Evolutionary conservation across 345 rosid genomes (phyloP), one percentile per base, ranked within the genome.

Genomic region (Citrus reticulata): DNA sequence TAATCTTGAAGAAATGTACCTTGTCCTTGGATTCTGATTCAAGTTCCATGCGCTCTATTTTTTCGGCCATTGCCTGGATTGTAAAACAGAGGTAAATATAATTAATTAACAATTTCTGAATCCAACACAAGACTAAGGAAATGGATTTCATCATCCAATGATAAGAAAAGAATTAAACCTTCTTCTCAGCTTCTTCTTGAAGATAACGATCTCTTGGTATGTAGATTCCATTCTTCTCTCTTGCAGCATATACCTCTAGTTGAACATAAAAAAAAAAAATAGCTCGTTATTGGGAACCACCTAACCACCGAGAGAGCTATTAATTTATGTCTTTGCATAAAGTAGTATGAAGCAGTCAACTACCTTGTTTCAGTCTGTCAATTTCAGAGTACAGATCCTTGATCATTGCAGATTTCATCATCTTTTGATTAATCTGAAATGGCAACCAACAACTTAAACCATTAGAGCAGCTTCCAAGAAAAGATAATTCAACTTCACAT

Each of bases 341-440:
- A 59, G 77, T 67, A 34, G 27, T 27, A 76, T 64, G 32, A 77
- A 80, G 70, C 39, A 76, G 74, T 64, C 49, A 69, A 70, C 66
- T 73, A 94, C 99, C 99, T 92, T 97, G 98, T 87, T 94, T 97
- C 76, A 97, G 90, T 70, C 97, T 85, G 83, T 97, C 98, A 85
- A 97, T 97, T 87, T 97, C 97, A 81, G 95, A 93, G 80, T 97
- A 94, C n/a, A 97, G 79, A 89, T 94, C 98, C 86, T 94, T 97
- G 85, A 94, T 94, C 90, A 94, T 78, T 62, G 98, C 99, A 81
- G 98, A 85, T 88, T 97, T 97, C 99, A 97, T 94, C 98, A 97
- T 93, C 97, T 97, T 97, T 85, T 97, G 99, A 85, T 97, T 97
- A 77, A 97, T 84, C 99, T 95, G 94, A 79, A 67, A 82, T 22